Conservation (phyloP, 306 rosid species). For the Hippophae rhamnoides region DNA sequence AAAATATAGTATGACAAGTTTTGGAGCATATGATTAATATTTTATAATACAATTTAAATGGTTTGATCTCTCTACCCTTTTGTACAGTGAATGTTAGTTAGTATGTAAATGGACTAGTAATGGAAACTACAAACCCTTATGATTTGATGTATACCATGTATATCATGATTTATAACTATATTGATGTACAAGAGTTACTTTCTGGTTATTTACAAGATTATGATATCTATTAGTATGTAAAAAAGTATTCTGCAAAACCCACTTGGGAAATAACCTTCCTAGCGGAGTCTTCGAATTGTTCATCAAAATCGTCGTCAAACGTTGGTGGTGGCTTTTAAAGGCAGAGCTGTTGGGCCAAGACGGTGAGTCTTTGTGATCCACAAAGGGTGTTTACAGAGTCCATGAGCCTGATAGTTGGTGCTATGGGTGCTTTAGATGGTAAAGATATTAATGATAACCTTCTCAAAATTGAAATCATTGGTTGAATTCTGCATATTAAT, state of each 20-base stretch:
- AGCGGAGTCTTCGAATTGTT: slow-evolving; percentile 44
- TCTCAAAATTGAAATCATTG: slow-evolving; percentile 53
- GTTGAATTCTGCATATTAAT: background rate
- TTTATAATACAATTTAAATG: too few relatives aligned
- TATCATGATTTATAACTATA: too few relatives aligned
- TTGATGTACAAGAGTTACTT: too few relatives aligned
- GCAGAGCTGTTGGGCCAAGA: slow-evolving; percentile 75
- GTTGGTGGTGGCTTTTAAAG: slow-evolving; percentile 58
- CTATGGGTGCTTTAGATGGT: slow-evolving; percentile 6
- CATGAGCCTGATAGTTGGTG: slow-evolving; percentile 33
- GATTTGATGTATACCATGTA: too few relatives aligned
- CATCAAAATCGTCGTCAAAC: slow-evolving; percentile 53
- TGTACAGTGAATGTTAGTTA: too few relatives aligned
- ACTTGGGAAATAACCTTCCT: slow-evolving; percentile 71
- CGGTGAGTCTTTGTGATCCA: slow-evolving; percentile 39
- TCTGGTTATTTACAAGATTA: too few relatives aligned
- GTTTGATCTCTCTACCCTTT: too few relatives aligned
- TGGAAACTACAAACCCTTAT: too few relatives aligned
- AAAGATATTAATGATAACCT: slow-evolving; percentile 21
- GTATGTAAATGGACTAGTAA: too few relatives aligned
- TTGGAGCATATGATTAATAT: too few relatives aligned
- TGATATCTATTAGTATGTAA: too few relatives aligned
- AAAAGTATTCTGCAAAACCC: slow-evolving; percentile 50
- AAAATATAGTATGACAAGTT: too few relatives aligned
- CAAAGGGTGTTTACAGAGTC: slow-evolving; percentile 27